phyloP scores from a whole-genome alignment of 441 rosid genomes.

The Arabidopsis hybrid region DNA sequence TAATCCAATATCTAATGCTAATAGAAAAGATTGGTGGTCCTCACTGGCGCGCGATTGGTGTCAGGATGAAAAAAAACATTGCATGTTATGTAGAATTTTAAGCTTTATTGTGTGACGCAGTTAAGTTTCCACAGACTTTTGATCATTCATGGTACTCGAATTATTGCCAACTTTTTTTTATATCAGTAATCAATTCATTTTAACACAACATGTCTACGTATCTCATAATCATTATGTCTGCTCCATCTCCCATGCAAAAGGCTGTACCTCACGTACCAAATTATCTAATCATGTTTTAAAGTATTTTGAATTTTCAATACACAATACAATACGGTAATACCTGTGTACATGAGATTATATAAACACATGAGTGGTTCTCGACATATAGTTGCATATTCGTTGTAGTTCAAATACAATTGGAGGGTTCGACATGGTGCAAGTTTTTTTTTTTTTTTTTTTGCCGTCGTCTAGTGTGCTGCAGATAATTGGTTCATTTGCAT shows the following conservation, averaged over 20 bases:
- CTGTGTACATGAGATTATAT: constrained; percentile 15
- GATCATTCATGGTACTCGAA: constrained; percentile 40
- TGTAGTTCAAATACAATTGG: neutral
- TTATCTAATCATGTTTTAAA: constrained; percentile 21
- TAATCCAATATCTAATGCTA: constrained; percentile 11
- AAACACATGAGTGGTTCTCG: constrained; percentile 1
- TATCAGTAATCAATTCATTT: constrained; percentile 17
- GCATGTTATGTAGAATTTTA: constrained; percentile 40
- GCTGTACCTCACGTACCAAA: constrained; percentile 37
- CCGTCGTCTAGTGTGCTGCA: neutral
- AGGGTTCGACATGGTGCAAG: too few species aligned
- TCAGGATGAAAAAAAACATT: constrained; percentile 35
- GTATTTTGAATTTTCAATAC: constrained; percentile 19
- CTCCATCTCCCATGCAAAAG: constrained; percentile 45
- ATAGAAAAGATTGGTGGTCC: constrained; percentile 36
- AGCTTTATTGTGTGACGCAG: constrained; percentile 37
- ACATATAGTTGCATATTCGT: constrained; percentile 6
- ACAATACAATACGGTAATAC: constrained; percentile 24
- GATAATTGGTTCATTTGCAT: neutral
- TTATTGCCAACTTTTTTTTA: constrained; percentile 36
- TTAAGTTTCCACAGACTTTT: constrained; percentile 41
- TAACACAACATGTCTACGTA: constrained; percentile 43
- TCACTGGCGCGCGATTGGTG: constrained; percentile 34
- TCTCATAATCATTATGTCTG: constrained; percentile 45
- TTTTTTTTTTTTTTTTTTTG: too few species aligned